Evolutionary conservation across 2,329 filamentous ascomycete genomes (phyloP).

Genomic region (Diaporthe citrichinensis): DNA sequence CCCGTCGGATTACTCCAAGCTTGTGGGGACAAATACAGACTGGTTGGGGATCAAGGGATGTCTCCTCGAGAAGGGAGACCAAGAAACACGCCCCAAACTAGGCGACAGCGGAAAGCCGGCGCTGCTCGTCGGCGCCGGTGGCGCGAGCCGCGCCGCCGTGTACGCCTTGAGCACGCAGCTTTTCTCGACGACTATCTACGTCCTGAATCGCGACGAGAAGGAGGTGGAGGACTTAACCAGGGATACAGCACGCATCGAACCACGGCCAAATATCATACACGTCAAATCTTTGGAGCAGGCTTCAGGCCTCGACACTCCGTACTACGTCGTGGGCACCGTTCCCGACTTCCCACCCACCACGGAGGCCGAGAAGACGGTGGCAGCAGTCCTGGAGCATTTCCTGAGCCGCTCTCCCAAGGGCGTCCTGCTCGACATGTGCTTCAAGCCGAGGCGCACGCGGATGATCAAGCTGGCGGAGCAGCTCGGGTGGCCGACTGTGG

Average conservation of each 20-base stretch:
- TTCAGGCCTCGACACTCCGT: constrained; percentile 45
- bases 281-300: constrained; percentile 48
- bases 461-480: constrained; percentile 52
- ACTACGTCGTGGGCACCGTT: constrained; percentile 56
- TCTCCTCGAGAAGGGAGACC: constrained; percentile 45
- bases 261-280: constrained; percentile 48
- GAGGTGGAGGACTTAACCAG: constrained; percentile 48
- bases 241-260: constrained; percentile 45
- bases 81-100: constrained; percentile 43
- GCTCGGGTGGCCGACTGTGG: constrained; percentile 53
- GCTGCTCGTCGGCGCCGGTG: constrained; percentile 58
- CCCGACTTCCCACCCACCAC: constrained; percentile 54
- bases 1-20: constrained; percentile 43
- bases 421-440: constrained; percentile 58
- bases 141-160: constrained; percentile 57
- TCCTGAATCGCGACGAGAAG: constrained; percentile 53
- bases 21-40: constrained; percentile 59
- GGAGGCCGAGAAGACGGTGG: constrained; percentile 47
- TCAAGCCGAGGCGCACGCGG: constrained; percentile 56
- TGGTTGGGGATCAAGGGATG: constrained; percentile 58
- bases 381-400: constrained; percentile 48
- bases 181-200: constrained; percentile 51
- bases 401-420: constrained; percentile 48
- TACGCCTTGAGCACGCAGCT: constrained; percentile 51
- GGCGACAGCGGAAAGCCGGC: constrained; percentile 40